Conservation (phyloP, 2,329 filamentous ascomycete species). For the Phyllosticta citribraziliensis region DNA sequence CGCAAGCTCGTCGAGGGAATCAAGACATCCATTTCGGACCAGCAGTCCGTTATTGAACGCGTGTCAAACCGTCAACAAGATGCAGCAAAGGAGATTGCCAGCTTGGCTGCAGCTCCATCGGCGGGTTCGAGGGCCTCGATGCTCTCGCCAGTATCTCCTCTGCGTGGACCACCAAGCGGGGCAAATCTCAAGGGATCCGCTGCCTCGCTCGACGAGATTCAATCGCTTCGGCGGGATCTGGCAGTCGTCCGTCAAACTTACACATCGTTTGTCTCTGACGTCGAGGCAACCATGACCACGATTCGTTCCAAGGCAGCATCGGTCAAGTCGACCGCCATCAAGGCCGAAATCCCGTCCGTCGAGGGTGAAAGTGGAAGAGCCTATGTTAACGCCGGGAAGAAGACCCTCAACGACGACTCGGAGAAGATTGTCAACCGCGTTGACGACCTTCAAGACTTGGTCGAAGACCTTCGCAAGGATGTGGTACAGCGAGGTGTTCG, state of each 20-base stretch:
- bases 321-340: conserved; percentile 66
- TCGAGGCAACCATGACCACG: conserved; percentile 75
- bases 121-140: conserved; percentile 27
- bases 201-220: conserved; percentile 65
- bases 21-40: conserved; percentile 72
- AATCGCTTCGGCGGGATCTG: conserved; percentile 74
- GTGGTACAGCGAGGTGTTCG: conserved; percentile 89
- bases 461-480: conserved; percentile 95
- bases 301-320: conserved; percentile 72
- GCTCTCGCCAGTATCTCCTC: conserved; percentile 17
- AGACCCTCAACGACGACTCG: conserved; percentile 75
- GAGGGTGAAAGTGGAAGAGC: conserved; percentile 71
- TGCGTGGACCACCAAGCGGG: conserved; percentile 18
- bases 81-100: conserved; percentile 75
- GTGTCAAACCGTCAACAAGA: conserved; percentile 89
- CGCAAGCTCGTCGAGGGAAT: conserved; percentile 78
- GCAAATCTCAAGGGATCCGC: conserved; percentile 30
- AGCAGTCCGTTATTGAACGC: conserved; percentile 69
- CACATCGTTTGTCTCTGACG: conserved; percentile 78
- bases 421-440: conserved; percentile 86
- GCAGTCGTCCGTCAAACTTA: conserved; percentile 90
- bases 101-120: conserved; percentile 41
- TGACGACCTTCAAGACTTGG: conserved; percentile 92
- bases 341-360: conserved; percentile 59
- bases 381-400: conserved; percentile 80